phyloP scores from a whole-genome alignment of 768 basidiomycete species.

The Russula emetica region DNA sequence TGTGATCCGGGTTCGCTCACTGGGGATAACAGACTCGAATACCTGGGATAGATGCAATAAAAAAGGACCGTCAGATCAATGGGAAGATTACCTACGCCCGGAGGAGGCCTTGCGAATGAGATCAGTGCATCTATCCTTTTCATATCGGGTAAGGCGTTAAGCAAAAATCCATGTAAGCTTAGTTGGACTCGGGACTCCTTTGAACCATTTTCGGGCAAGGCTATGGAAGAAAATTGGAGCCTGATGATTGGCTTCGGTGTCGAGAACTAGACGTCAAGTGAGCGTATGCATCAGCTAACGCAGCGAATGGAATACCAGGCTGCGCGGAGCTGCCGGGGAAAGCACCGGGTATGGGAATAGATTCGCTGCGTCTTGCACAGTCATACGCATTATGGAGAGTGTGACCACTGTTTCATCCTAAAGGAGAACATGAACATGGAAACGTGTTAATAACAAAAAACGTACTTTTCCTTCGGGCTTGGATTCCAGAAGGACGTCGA shows the following conservation, averaged over 20 bases:
- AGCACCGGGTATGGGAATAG: conserved; percentile 42
- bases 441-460: conserved; percentile 2
- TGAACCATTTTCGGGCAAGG: conserved; percentile 53
- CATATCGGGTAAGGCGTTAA: conserved; percentile 57
- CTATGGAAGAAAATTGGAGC: conserved; percentile 61
- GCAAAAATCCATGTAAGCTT: conserved; percentile 59
- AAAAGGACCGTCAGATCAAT: not conserved
- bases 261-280: conserved; percentile 26
- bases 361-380: conserved; percentile 46
- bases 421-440: not conserved
- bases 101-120: conserved; percentile 73
- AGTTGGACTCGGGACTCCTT: conserved; percentile 77
- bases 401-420: conserved; percentile 71
- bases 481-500: conserved; percentile 59
- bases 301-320: conserved; percentile 46
- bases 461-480: conserved; percentile 68
- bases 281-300: conserved; percentile 2
- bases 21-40: conserved; percentile 91
- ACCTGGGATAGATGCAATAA: conserved; percentile 45
- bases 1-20: conserved; percentile 72
- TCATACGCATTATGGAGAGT: conserved; percentile 58
- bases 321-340: conserved; percentile 51
- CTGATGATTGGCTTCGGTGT: conserved; percentile 52
- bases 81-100: conserved; percentile 59
- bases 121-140: conserved; percentile 58